These are phyloP conservation scores for Moesziomyces aphidis DNA, from an alignment of 1,284 basidiomycete species.

Conservation along the genomic window DNA sequence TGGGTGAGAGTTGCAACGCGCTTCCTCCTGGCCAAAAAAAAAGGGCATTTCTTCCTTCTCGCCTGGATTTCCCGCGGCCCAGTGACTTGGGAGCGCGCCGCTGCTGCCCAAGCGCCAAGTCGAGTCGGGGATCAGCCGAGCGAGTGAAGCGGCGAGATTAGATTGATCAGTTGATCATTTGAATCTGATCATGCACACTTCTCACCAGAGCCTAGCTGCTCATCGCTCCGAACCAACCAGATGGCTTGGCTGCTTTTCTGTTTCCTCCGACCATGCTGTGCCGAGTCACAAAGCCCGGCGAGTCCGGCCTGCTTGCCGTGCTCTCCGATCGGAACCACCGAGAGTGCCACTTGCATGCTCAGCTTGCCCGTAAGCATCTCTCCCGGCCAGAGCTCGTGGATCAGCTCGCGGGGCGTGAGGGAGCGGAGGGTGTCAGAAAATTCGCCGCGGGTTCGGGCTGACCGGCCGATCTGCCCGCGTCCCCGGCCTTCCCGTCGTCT, in stretches of 20 bases:
- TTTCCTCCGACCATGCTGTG: no score
- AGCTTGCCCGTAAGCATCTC: no score
- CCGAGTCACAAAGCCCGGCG: not conserved
- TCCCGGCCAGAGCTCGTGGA: no score
- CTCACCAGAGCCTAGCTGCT: not conserved
- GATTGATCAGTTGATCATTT: not conserved
- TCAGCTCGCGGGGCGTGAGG: not conserved
- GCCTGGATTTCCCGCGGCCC: not conserved
- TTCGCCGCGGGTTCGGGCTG: no score
- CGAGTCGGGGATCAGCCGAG: not conserved
- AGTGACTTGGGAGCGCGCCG: no score
- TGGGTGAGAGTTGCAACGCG: not conserved
- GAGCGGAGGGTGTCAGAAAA: not conserved
- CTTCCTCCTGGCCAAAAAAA: not conserved
- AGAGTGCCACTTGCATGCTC: not conserved
- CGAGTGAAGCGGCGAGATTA: not conserved
- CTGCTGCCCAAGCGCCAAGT: no score
- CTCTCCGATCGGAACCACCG: conserved; percentile 6
- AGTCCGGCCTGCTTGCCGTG: not conserved
- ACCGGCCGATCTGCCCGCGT: not conserved
- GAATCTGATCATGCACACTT: not conserved
- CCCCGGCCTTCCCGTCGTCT: not conserved
- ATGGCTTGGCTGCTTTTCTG: not conserved
- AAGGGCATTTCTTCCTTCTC: not conserved
- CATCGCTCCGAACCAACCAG: not conserved